Conservation (phyloP, 2,329 filamentous ascomycete species). For the Penicillium frequentans region DNA sequence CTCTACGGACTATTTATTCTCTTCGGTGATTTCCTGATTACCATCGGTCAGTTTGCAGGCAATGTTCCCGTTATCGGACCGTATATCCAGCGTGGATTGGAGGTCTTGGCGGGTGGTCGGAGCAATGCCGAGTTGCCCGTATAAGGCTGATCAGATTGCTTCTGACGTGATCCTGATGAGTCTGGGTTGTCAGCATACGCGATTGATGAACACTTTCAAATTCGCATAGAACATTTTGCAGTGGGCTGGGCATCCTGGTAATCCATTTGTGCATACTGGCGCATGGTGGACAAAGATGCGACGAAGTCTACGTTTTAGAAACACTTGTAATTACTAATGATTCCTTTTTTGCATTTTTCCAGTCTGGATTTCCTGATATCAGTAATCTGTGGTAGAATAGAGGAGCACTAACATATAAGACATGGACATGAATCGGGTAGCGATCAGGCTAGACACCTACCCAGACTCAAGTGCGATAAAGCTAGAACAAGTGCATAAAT, state of each 20-base stretch:
- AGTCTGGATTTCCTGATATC: neutral
- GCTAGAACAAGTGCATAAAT: neutral
- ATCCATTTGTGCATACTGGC: neutral
- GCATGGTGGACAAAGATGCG: neutral
- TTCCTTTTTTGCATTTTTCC: neutral
- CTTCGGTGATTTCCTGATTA: constrained; percentile 95
- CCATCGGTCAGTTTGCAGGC: constrained; percentile 82
- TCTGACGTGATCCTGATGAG: neutral
- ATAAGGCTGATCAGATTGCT: constrained; percentile 11
- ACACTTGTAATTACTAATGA: neutral
- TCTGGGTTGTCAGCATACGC: neutral
- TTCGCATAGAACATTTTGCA: neutral
- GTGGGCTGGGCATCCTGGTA: neutral
- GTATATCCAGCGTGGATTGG: constrained; percentile 73
- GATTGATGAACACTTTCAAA: neutral
- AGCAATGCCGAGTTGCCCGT: constrained; percentile 68
- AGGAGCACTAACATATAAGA: neutral
- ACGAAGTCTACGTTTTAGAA: neutral
- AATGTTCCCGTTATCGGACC: constrained; percentile 83
- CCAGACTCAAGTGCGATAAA: neutral
- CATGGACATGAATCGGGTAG: neutral
- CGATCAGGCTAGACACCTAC: neutral
- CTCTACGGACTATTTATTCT: constrained; percentile 89
- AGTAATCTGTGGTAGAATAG: neutral
- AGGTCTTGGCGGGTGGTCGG: constrained; percentile 67